Evolutionary conservation across 164 flowering plant genomes (phyloP).

Genomic region (Vitis cinerea): DNA sequence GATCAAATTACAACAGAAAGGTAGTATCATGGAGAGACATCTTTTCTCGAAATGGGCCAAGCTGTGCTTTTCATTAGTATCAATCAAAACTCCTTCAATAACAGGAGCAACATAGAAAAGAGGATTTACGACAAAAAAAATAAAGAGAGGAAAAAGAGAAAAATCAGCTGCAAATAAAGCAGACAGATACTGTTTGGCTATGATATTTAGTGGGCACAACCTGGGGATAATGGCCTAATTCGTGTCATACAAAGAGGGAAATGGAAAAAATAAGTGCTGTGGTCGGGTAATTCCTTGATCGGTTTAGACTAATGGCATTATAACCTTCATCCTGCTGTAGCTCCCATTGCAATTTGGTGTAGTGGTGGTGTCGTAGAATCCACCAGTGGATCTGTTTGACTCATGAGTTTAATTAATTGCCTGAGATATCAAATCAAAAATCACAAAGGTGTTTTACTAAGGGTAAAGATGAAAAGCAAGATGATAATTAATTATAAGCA

Average conservation of each 20-base stretch:
- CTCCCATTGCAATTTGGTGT: too few species aligned
- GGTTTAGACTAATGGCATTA: not conserved
- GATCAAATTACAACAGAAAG: too few species aligned
- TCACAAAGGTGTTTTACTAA: too few species aligned
- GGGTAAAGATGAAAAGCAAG: too few species aligned
- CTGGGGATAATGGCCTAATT: not conserved
- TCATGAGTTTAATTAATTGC: too few species aligned
- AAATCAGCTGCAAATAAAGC: not conserved
- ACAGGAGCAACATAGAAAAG: not conserved
- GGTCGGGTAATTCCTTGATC: not conserved
- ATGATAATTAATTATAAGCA: too few species aligned
- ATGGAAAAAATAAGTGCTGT: not conserved
- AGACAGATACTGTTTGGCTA: not conserved
- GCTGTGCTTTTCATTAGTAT: not conserved
- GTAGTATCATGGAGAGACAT: not conserved
- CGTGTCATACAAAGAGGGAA: not conserved
- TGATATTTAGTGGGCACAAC: not conserved
- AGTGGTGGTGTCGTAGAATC: too few species aligned
- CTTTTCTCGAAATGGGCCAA: constrained; percentile 8
- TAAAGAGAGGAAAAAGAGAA: not conserved
- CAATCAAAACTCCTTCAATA: constrained; percentile 1
- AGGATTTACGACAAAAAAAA: too few species aligned
- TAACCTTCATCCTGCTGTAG: not conserved
- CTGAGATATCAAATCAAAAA: too few species aligned
- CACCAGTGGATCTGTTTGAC: too few species aligned